Percentiles rank a stretch among this genome's conserved stretches.
These are phyloP conservation scores for Gleditsia sinensis DNA, from an alignment of 306 rosid genomes.

Conservation along the genomic window DNA sequence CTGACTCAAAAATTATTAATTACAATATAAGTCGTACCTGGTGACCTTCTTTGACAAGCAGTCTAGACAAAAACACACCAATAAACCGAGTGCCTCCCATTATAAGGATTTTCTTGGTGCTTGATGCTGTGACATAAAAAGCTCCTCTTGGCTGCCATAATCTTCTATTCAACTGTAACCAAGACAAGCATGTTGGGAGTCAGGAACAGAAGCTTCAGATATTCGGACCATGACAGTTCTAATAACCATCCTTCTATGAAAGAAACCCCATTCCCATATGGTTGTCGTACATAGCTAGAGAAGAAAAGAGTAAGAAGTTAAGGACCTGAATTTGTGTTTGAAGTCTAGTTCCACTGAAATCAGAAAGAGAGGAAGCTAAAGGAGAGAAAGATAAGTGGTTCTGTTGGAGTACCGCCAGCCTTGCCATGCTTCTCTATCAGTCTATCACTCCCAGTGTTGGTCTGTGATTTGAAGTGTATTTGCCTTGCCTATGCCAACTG, in stretches of 20 bases:
- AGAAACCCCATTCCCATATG: too few species aligned
- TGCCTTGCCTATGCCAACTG: constrained; percentile 29
- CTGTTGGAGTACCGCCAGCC: constrained; percentile 61
- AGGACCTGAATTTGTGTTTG: constrained; percentile 76
- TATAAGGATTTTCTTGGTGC: constrained; percentile 81
- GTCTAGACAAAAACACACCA: constrained; percentile 91
- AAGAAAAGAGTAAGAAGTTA: not conserved
- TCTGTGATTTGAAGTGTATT: constrained; percentile 28
- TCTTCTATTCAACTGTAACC: constrained; percentile 64
- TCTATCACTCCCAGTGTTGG: too few species aligned
- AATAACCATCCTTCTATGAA: too few species aligned
- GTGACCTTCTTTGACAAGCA: constrained; percentile 92
- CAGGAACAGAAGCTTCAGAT: not conserved
- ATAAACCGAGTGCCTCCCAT: constrained; percentile 98
- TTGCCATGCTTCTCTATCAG: too few species aligned
- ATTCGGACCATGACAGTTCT: too few species aligned
- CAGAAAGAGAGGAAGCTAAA: constrained; percentile 86
- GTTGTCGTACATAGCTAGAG: too few species aligned
- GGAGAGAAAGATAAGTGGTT: constrained; percentile 72
- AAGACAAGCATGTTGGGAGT: not conserved
- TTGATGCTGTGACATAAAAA: constrained; percentile 67
- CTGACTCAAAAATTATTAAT: too few species aligned
- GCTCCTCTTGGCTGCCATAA: constrained; percentile 63
- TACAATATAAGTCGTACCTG: constrained; percentile 49
- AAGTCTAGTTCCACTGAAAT: constrained; percentile 76